Evolutionary conservation across 1,139 yeast species (phyloP).

Genomic region (Lodderomyces theae): DNA sequence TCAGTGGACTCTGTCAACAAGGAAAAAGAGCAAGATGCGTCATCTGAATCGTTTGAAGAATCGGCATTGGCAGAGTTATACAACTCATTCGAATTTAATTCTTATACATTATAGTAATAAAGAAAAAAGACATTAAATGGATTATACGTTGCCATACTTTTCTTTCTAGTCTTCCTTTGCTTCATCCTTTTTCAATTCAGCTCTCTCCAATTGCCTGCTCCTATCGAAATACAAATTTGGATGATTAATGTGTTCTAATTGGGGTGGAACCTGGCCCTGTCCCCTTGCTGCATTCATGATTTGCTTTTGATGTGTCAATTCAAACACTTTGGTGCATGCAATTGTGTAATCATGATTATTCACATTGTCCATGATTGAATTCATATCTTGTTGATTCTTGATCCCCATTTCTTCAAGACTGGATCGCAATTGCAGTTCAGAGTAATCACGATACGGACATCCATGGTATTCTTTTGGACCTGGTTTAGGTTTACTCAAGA

Average conservation of each 20-base stretch:
- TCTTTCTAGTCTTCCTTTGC: constrained; percentile 1
- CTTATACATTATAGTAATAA: constrained; percentile 30
- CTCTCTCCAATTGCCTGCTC: constrained; percentile 44
- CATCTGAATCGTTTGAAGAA: constrained; percentile 20
- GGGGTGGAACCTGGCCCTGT: constrained; percentile 25
- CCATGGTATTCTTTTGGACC: constrained; percentile 78
- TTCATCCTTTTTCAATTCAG: constrained; percentile 7
- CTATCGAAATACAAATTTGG: constrained; percentile 89
- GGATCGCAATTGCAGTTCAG: constrained; percentile 54
- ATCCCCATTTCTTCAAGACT: constrained; percentile 70
- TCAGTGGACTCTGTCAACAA: constrained; percentile 30
- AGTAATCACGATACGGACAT: constrained; percentile 83
- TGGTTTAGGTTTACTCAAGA: constrained; percentile 71
- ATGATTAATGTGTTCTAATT: constrained; percentile 58
- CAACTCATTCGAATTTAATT: constrained; percentile 42
- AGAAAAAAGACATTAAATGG: too few species aligned
- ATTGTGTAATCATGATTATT: constrained; percentile 67
- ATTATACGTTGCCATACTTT: too few species aligned
- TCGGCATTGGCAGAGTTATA: constrained; percentile 23
- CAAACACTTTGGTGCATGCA: constrained; percentile 91
- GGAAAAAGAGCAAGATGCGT: constrained; percentile 18
- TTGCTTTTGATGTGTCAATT: constrained; percentile 61
- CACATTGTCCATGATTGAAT: constrained; percentile 64
- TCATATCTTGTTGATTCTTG: constrained; percentile 58
- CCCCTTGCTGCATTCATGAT: constrained; percentile 16